Percentiles rank a stretch among this genome's conserved stretches.
phyloP scores from a whole-genome alignment of 768 basidiomycete genomes.

The Termitomyces sp. region DNA sequence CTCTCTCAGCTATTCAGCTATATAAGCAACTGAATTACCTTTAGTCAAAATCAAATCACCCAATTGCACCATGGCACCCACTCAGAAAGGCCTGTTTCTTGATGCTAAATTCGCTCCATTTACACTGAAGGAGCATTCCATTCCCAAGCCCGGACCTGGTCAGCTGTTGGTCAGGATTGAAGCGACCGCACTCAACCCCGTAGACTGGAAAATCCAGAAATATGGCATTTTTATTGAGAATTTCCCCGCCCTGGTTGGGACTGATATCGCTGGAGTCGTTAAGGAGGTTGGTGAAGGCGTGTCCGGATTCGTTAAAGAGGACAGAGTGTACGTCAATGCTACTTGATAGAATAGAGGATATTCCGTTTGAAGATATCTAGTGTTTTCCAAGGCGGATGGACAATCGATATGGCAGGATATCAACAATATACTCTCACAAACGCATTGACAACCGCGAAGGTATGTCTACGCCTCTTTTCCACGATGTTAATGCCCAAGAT shows the following conservation, averaged over 20 bases:
- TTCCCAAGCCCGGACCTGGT: slow-evolving; percentile 25
- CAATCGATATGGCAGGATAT: slow-evolving; percentile 12
- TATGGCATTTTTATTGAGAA: slow-evolving; percentile 29
- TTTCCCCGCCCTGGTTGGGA: slow-evolving; percentile 42
- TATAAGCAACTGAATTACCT: neutral
- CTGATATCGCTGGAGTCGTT: slow-evolving; percentile 47
- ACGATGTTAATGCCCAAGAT: slow-evolving; percentile 17
- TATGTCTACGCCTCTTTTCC: neutral
- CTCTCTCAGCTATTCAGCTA: neutral
- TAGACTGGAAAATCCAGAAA: slow-evolving; percentile 46
- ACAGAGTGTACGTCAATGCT: slow-evolving; percentile 40
- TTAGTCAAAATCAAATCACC: neutral
- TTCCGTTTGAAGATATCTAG: neutral
- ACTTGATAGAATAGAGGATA: neutral
- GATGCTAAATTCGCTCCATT: slow-evolving; percentile 12
- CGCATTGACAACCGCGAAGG: slow-evolving; percentile 15
- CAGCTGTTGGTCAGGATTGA: slow-evolving; percentile 37
- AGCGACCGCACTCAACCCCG: slow-evolving; percentile 38
- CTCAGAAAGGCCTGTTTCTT: slow-evolving; percentile 22
- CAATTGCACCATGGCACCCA: neutral
- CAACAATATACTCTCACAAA: slow-evolving; percentile 22
- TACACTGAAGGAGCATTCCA: slow-evolving; percentile 7
- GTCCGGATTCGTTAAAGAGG: slow-evolving; percentile 40
- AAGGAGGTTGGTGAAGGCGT: slow-evolving; percentile 49
- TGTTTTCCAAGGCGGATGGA: slow-evolving; percentile 12